These are phyloP conservation scores for Metschnikowia similis DNA, from an alignment of 805 yeast species.

Conservation along the genomic window DNA sequence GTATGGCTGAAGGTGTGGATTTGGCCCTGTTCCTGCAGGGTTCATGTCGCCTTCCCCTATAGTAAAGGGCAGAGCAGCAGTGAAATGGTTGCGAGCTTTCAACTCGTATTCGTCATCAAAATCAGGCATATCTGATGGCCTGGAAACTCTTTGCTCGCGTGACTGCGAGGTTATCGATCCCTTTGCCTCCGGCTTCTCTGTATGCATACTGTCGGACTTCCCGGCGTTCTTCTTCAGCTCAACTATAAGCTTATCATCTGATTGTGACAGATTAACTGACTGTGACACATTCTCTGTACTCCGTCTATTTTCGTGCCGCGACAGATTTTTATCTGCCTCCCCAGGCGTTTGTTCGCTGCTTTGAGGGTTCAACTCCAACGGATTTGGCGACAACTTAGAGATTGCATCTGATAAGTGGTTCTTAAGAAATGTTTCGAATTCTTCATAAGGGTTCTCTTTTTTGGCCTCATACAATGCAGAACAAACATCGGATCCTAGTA, in stretches of 20 bases:
- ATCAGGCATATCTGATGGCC: slow-evolving; percentile 44
- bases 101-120: slow-evolving; percentile 52
- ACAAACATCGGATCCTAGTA: background rate
- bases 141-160: background rate
- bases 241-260: background rate
- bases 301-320: too few relatives aligned
- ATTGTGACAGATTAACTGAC: background rate
- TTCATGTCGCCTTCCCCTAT: slow-evolving; percentile 51
- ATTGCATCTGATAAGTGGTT: background rate
- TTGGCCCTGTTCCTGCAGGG: slow-evolving; percentile 39
- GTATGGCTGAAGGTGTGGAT: slow-evolving; percentile 42
- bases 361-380: background rate
- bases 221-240: too few relatives aligned
- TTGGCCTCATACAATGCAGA: background rate
- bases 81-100: slow-evolving; percentile 1
- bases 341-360: too few relatives aligned
- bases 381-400: background rate
- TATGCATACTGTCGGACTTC: background rate
- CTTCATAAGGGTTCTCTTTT: background rate
- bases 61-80: slow-evolving; percentile 19
- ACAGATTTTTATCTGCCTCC: too few relatives aligned
- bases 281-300: too few relatives aligned
- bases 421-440: background rate
- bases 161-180: background rate
- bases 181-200: background rate